These are phyloP conservation scores for Stagonosporopsis tanaceti DNA, from an alignment of 2,329 filamentous ascomycete genomes.

Conservation along the genomic window DNA sequence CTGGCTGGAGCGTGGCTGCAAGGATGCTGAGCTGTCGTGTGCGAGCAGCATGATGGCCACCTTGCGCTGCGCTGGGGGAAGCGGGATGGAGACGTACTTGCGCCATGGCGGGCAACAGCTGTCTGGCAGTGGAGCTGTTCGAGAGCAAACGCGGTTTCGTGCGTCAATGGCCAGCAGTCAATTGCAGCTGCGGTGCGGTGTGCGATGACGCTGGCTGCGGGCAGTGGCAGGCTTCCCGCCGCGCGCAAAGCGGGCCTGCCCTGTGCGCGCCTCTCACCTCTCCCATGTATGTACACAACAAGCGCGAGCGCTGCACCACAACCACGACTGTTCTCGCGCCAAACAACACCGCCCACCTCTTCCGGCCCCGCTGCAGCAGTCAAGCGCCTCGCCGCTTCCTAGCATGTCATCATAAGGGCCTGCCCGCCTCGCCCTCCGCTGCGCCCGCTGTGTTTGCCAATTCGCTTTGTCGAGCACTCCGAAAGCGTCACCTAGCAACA, in stretches of 20 bases:
- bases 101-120: constrained; percentile 29
- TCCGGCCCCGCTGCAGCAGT: constrained; percentile 19
- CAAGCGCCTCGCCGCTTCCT: constrained; percentile 18
- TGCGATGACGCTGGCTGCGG: constrained; percentile 23
- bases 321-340: constrained; percentile 21
- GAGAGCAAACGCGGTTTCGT: background rate
- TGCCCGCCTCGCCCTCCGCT: constrained; percentile 21
- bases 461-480: constrained; percentile 49
- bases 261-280: constrained; percentile 26
- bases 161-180: constrained; percentile 3
- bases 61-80: background rate
- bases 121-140: background rate
- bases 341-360: constrained; percentile 19
- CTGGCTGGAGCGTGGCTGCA: background rate
- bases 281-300: constrained; percentile 31
- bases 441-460: constrained; percentile 42
- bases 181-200: constrained; percentile 14
- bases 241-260: constrained; percentile 8
- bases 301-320: constrained; percentile 28
- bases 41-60: background rate
- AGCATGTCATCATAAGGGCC: constrained; percentile 23
- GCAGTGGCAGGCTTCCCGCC: constrained; percentile 16
- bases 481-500: constrained; percentile 47
- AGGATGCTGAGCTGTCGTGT: background rate
- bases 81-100: constrained; percentile 25